phyloP scores from a whole-genome alignment of 2,329 filamentous ascomycete genomes.

The Sporothrix schenckii region DNA sequence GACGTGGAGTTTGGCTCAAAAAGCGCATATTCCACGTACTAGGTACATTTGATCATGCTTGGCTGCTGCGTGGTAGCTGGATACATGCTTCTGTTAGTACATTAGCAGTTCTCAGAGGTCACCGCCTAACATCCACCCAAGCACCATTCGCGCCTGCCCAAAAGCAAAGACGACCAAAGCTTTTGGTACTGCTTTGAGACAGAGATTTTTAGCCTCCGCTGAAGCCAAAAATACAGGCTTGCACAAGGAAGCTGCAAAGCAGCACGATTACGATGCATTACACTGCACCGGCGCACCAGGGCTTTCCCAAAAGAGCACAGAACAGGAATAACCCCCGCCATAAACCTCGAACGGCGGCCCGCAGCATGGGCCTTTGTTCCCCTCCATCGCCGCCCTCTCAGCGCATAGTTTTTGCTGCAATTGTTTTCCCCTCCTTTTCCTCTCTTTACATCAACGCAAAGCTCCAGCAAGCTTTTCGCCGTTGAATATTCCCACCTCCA shows the following conservation, averaged over 20 bases:
- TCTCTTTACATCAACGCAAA: conserved; percentile 25
- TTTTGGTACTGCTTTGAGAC: conserved; percentile 11
- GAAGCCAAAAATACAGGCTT: background rate
- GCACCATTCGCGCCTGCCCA: background rate
- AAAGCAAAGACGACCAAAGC: conserved; percentile 12
- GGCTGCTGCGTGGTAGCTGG: background rate
- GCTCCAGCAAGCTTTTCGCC: conserved; percentile 27
- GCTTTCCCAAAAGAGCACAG: conserved; percentile 28
- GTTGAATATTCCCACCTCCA: background rate
- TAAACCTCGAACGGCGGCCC: conserved; percentile 28
- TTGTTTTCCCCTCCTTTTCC: conserved; percentile 26
- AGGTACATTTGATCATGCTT: background rate
- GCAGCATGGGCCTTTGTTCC: conserved; percentile 20
- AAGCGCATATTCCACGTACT: background rate
- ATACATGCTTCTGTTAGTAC: background rate
- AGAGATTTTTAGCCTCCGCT: conserved; percentile 24
- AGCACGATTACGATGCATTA: background rate
- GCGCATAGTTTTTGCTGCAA: conserved; percentile 22
- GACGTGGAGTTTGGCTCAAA: background rate
- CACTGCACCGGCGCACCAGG: conserved; percentile 24
- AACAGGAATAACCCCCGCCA: conserved; percentile 24
- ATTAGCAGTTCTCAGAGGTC: background rate
- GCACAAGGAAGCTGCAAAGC: background rate
- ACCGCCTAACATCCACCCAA: background rate
- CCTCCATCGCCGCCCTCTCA: conserved; percentile 25